Evolutionary conservation across 495 filamentous ascomycete genomes (phyloP), one percentile per base, ranked within the genome.

Genomic region (Achaetomiella virescens): DNA sequence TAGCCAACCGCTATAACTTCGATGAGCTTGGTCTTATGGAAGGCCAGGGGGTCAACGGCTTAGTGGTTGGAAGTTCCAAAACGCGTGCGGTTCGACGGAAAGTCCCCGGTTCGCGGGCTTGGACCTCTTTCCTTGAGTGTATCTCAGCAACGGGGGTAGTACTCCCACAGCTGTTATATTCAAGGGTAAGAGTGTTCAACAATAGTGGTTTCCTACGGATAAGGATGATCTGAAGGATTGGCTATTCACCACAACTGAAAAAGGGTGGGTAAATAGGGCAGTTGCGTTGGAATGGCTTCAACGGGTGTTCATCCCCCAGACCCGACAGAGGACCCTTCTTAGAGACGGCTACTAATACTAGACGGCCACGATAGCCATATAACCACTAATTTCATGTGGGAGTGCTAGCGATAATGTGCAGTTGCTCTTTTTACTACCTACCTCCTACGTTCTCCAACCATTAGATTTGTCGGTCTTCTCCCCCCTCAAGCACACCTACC

Each of bases 291-390:
- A 58, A 48, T 62, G 48, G 60, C 51, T 62, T 2, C 6, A 42
- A 6, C 10, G 17, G 18, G 31, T 52, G 0, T 62, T 58, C 44
- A 65, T 63, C 43, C 63, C 56, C 6, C 38, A 15, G 20, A 55
- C 59, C 37, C 22, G 48, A 57, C 41, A 37, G 36, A 22, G 38
- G 61, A 18, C 33, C 43, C 48, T 55, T 64, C 41, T 29, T 0
- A 41, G 1, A 3, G 1, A 2, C 54, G 68, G 21, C 54, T 75
- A 0, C 58, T 73, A 10, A 67, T 73, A 43, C 20, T 72, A 11
- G 61, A 72, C 29, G 57, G 59, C 42, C 49, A 70, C 50, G 40
- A 52, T 9, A 59, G 48, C 29, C 59, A 70, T 40, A 20, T 41
- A 18, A 61, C 54, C 3, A 31, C 29, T 18, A 41, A 58, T 0